Evolutionary conservation across 1,284 basidiomycete genomes (phyloP), one percentile per base, ranked within the genome.

Genomic region (Irpex rosettiformis): DNA sequence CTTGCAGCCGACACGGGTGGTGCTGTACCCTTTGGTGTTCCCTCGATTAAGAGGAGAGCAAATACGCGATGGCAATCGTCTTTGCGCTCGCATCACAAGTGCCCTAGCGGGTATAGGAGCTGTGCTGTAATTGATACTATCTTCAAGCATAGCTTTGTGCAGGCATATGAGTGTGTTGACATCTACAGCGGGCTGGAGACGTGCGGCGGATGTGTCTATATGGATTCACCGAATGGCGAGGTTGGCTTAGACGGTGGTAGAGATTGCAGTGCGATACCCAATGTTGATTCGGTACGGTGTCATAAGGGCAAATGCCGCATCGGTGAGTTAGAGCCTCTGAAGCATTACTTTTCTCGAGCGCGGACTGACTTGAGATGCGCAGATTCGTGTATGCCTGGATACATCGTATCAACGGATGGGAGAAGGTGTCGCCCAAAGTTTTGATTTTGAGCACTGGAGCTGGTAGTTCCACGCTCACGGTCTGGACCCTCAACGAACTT

Each of bases 251-350:
- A 55, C 29, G 65, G 62, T 16, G 67, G 67, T 16, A 47, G 65
- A 18, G 66, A 67, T 61, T 69, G 67, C 60, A 64, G 62, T 56
- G 66, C 66, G 25, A 67, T 67, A 52, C 67, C 67, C 40, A 60
- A 66, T 54, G 65, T 66, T 30, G 63, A 65, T 54, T 37, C 54
- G 21, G 66, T 69, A 48, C 56, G 57, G 37, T 69, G 67, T 56
- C 25, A 16, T 8, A 28, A 22, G 3, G 66, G 66, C 4, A 25
- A 42, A 47, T 69, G 67, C 37, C 29, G 65, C 21, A 64, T 69
- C 22, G 57, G 67, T 68, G 59, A 64, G 67, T 65, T n/a, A n/a
- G n/a, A n/a, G n/a, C n/a, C n/a, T n/a, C n/a, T n/a, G n/a, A n/a
- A n/a, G n/a, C n/a, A n/a, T n/a, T n/a, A n/a, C n/a, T n/a, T n/a